Evolutionary conservation across 2,329 filamentous ascomycete species (phyloP).

Genomic region (Lecanicillium sp.): DNA sequence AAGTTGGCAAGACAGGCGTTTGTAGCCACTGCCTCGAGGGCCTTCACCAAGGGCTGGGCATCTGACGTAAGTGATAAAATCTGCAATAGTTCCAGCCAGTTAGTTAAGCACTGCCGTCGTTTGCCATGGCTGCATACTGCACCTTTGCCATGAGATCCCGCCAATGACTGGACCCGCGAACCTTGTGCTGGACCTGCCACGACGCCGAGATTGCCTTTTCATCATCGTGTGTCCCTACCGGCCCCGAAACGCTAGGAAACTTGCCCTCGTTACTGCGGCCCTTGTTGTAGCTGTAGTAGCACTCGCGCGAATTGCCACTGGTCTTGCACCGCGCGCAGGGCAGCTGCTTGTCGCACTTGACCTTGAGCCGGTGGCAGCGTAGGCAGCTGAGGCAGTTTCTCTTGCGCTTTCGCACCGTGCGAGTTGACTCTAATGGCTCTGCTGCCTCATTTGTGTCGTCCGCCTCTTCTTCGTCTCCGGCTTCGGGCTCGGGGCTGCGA

Average conservation of each 20-base stretch:
- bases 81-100: conserved; percentile 4
- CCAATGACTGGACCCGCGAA: conserved; percentile 28
- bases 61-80: conserved; percentile 1
- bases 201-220: conserved; percentile 21
- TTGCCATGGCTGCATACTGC: no score
- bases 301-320: conserved; percentile 25
- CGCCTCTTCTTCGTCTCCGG: neutral
- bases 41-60: conserved; percentile 17
- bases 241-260: conserved; percentile 22
- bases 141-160: conserved; percentile 29
- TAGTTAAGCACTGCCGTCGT: no score
- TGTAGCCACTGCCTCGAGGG: conserved; percentile 24
- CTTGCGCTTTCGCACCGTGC: conserved; percentile 26
- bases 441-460: neutral
- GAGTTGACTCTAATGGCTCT: conserved; percentile 9
- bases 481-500: neutral
- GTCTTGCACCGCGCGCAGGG: conserved; percentile 26
- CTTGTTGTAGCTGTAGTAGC: conserved; percentile 30
- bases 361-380: conserved; percentile 28
- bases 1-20: conserved; percentile 28
- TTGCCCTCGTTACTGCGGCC: conserved; percentile 26
- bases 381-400: conserved; percentile 27
- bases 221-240: conserved; percentile 14
- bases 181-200: conserved; percentile 26
- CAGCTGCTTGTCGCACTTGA: conserved; percentile 29